A percentile compares a stretch with the other conserved stretches of the same genome.
phyloP scores from a whole-genome alignment of 2,329 filamentous ascomycete species.

The Beauveria asiatica region DNA sequence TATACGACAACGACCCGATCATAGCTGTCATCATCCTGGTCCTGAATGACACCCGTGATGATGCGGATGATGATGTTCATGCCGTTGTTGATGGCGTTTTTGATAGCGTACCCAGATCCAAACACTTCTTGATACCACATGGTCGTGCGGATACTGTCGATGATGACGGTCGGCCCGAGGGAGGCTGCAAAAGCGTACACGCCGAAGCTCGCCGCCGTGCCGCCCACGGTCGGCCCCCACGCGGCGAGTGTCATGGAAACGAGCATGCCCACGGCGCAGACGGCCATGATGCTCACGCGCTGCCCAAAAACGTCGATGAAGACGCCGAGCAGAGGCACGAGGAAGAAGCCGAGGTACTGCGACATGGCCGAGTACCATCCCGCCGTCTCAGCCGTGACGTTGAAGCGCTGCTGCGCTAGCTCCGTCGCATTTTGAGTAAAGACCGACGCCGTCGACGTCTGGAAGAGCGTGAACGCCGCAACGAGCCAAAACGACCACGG shows the following conservation, averaged over 20 bases:
- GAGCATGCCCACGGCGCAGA: constrained; percentile 41
- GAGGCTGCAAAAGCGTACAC: constrained; percentile 48
- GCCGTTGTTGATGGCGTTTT: constrained; percentile 54
- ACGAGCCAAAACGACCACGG: constrained; percentile 54
- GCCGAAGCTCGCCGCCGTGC: constrained; percentile 51
- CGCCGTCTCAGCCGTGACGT: constrained; percentile 43
- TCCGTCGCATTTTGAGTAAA: constrained; percentile 53
- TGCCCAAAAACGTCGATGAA: constrained; percentile 50
- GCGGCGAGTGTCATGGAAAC: constrained; percentile 46
- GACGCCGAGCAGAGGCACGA: constrained; percentile 46
- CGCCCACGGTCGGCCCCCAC: constrained; percentile 38
- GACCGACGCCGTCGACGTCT: constrained; percentile 46
- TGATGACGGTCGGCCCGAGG: constrained; percentile 49
- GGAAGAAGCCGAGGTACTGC: constrained; percentile 49
- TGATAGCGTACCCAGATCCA: constrained; percentile 50
- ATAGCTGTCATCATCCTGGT: constrained; percentile 48
- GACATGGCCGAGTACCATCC: constrained; percentile 52
- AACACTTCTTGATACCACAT: constrained; percentile 54
- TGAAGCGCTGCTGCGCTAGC: constrained; percentile 50
- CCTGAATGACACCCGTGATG: constrained; percentile 49
- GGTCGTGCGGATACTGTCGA: constrained; percentile 51
- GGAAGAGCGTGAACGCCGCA: constrained; percentile 46
- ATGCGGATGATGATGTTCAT: constrained; percentile 54
- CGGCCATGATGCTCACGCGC: constrained; percentile 43
- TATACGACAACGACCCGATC: constrained; percentile 47